Conservation (phyloP, 1,139 yeast genomes). For the Candida frijolesensis region DNA sequence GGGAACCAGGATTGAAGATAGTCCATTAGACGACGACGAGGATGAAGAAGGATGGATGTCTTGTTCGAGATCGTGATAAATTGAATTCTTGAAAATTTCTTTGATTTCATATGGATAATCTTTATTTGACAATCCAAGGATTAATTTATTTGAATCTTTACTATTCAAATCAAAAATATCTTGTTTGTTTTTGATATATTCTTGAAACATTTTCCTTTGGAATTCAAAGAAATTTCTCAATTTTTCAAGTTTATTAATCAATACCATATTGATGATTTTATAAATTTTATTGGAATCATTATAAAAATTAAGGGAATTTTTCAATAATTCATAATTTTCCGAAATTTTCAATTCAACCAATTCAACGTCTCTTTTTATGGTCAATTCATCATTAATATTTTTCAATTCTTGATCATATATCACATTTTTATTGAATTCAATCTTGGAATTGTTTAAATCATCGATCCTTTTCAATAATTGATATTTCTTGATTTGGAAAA, state of each 20-base stretch:
- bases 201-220: slow-evolving; percentile 34
- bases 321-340: slow-evolving; percentile 37
- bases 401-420: slow-evolving; percentile 35
- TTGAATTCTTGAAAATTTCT: slow-evolving; percentile 21
- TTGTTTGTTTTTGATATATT: slow-evolving; percentile 23
- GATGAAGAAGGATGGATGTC: neutral
- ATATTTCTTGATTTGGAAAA: slow-evolving; percentile 26
- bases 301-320: slow-evolving; percentile 37
- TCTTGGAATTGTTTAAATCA: slow-evolving; percentile 28
- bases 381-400: slow-evolving; percentile 19
- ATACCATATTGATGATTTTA: slow-evolving; percentile 30
- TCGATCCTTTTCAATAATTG: slow-evolving; percentile 29
- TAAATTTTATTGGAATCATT: slow-evolving; percentile 42
- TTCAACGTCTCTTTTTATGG: slow-evolving; percentile 34
- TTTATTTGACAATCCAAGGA: slow-evolving; percentile 31
- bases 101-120: slow-evolving; percentile 34
- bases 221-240: slow-evolving; percentile 43
- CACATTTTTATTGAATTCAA: slow-evolving; percentile 24
- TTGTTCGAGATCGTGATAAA: slow-evolving; percentile 13
- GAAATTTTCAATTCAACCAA: slow-evolving; percentile 37
- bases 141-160: slow-evolving; percentile 40
- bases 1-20: neutral
- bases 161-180: slow-evolving; percentile 37
- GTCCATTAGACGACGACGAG: neutral
- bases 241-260: slow-evolving; percentile 41